A percentile compares a stretch with the other conserved stretches of the same genome.
These are phyloP conservation scores for Hypoxylon sp. DNA, from an alignment of 2,329 filamentous ascomycete species.

Conservation along the genomic window DNA sequence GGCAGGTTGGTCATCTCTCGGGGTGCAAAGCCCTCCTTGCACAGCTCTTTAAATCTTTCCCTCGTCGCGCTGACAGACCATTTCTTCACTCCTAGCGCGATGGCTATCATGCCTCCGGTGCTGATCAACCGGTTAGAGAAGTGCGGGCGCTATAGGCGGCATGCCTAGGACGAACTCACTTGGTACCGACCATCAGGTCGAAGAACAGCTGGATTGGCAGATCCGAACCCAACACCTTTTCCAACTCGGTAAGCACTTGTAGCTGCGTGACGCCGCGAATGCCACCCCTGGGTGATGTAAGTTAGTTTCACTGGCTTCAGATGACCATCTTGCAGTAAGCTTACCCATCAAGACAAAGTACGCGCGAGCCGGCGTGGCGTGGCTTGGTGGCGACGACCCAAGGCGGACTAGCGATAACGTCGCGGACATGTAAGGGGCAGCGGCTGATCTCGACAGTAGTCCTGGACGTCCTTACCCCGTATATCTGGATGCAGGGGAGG, in stretches of 20 bases:
- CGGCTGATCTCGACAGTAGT: constrained; percentile 46
- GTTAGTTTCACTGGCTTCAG: neutral
- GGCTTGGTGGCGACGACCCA: constrained; percentile 45
- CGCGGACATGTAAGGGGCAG: constrained; percentile 45
- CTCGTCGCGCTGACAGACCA: constrained; percentile 43
- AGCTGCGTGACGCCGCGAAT: constrained; percentile 43
- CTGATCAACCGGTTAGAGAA: constrained; percentile 25
- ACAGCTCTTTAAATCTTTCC: constrained; percentile 45
- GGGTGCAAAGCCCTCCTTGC: constrained; percentile 40
- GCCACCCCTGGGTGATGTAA: constrained; percentile 36
- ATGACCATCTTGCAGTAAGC: neutral
- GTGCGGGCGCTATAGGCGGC: neutral
- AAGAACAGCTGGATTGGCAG: constrained; percentile 46
- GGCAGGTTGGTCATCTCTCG: constrained; percentile 44
- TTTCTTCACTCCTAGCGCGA: constrained; percentile 46
- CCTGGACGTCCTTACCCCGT: constrained; percentile 43
- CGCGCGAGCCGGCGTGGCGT: constrained; percentile 41
- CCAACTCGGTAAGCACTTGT: constrained; percentile 42
- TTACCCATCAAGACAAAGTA: constrained; percentile 45
- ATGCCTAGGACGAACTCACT: constrained; percentile 34
- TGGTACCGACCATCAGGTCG: constrained; percentile 45
- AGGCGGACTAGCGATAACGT: constrained; percentile 42
- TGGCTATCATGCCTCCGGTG: constrained; percentile 44
- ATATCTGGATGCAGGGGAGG: constrained; percentile 43
- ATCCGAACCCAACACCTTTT: constrained; percentile 43